A percentile compares a stretch with the other conserved stretches of the same genome.
phyloP scores from a whole-genome alignment of 208 protist species.

The Crithidia expoeki region DNA sequence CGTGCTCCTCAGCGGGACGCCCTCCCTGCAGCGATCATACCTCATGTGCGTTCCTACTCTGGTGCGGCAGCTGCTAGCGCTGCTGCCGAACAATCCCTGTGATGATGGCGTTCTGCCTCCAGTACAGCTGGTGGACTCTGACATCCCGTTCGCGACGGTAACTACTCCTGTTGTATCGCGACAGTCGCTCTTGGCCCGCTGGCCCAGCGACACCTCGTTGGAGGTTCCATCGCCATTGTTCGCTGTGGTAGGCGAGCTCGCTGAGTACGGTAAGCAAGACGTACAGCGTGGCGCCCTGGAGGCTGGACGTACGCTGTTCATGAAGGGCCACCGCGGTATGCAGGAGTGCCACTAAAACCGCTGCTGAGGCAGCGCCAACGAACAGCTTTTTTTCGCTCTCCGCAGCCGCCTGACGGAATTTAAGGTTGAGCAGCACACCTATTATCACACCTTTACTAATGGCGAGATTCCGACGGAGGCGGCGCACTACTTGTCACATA shows the following conservation, averaged over 20 bases:
- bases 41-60: slow-evolving; percentile 35
- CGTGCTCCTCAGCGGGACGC: slow-evolving; percentile 37
- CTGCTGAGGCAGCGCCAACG: slow-evolving; percentile 44
- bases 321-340: slow-evolving; percentile 45
- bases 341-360: slow-evolving; percentile 51
- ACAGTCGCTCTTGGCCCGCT: slow-evolving; percentile 43
- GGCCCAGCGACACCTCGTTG: slow-evolving; percentile 36
- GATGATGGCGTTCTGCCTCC: slow-evolving; percentile 55
- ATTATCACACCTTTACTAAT: slow-evolving; percentile 26
- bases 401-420: slow-evolving; percentile 49
- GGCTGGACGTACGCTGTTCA: slow-evolving; percentile 38
- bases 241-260: slow-evolving; percentile 39
- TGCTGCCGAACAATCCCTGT: slow-evolving; percentile 33
- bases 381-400: slow-evolving; percentile 48
- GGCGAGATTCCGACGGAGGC: slow-evolving; percentile 33
- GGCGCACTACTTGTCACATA: slow-evolving; percentile 32
- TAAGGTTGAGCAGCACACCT: slow-evolving; percentile 38
- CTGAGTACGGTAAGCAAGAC: slow-evolving; percentile 34
- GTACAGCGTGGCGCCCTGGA: slow-evolving; percentile 41
- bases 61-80: slow-evolving; percentile 46
- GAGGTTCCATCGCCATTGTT: slow-evolving; percentile 51
- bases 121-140: slow-evolving; percentile 24
- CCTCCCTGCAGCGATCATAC: slow-evolving; percentile 28
- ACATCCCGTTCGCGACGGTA: slow-evolving; percentile 33
- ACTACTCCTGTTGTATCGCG: slow-evolving; percentile 29